Evolutionary conservation across 768 basidiomycete species (phyloP).

Genomic region (Mycena metata): DNA sequence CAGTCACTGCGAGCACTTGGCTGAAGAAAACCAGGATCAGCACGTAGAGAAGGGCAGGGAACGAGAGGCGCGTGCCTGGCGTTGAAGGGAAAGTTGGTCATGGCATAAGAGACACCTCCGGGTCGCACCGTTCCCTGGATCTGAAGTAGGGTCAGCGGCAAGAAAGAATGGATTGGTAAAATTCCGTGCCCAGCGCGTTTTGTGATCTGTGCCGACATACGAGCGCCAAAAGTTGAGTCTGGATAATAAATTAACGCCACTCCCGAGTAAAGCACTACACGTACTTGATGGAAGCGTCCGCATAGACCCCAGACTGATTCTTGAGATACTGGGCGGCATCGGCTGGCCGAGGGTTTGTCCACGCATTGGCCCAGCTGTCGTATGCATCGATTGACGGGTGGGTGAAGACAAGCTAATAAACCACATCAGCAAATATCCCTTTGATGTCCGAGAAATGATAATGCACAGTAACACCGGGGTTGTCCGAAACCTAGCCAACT

Average conservation of each 20-base stretch:
- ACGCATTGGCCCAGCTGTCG: too few species aligned
- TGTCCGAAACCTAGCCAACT: conserved; percentile 54
- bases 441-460: background rate
- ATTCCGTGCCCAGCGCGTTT: conserved; percentile 62
- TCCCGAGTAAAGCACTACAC: background rate
- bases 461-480: conserved; percentile 73
- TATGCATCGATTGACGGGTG: too few species aligned
- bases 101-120: too few species aligned
- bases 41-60: too few species aligned
- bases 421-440: background rate
- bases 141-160: conserved; percentile 43
- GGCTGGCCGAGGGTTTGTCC: conserved; percentile 35
- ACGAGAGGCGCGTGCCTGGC: too few species aligned
- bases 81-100: too few species aligned
- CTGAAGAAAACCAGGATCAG: too few species aligned
- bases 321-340: conserved; percentile 36
- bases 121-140: conserved; percentile 67
- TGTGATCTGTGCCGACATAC: conserved; percentile 58
- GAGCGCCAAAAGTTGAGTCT: conserved; percentile 77
- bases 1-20: too few species aligned
- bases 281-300: conserved; percentile 68
- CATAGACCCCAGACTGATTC: conserved; percentile 52
- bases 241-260: background rate
- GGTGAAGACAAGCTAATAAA: too few species aligned
- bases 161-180: background rate